Evolutionary conservation across 805 yeast species (phyloP).

Genomic region (Myxozyma neglecta): DNA sequence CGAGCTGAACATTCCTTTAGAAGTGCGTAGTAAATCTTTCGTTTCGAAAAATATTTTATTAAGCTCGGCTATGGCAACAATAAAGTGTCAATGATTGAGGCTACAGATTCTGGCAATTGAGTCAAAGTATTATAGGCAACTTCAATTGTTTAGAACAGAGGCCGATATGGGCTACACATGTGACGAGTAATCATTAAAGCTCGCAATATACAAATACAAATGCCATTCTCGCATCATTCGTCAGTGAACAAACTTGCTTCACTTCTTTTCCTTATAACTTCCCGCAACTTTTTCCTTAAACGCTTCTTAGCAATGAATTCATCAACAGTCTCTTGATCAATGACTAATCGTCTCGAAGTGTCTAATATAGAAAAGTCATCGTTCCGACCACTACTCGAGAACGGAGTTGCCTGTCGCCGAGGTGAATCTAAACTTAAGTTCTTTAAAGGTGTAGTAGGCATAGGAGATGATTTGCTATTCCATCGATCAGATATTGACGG

Average conservation of each 20-base stretch:
- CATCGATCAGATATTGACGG: not conserved
- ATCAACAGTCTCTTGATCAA: constrained; percentile 22
- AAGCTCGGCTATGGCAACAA: too few relatives aligned
- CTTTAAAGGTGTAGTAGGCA: not conserved
- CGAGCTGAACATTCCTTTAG: too few relatives aligned
- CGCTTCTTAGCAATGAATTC: constrained; percentile 15
- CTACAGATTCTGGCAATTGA: too few relatives aligned
- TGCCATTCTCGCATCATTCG: not conserved
- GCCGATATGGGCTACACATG: too few relatives aligned
- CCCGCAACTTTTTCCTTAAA: not conserved
- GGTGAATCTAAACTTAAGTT: not conserved
- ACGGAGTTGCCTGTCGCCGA: not conserved
- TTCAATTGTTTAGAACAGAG: too few relatives aligned
- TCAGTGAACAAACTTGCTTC: constrained; percentile 5
- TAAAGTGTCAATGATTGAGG: too few relatives aligned
- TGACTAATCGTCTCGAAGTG: not conserved
- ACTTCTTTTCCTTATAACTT: constrained; percentile 2
- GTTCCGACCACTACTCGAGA: not conserved
- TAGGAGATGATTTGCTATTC: not conserved
- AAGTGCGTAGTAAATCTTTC: too few relatives aligned
- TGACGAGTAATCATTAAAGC: too few relatives aligned
- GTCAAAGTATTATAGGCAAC: too few relatives aligned
- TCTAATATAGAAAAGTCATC: not conserved
- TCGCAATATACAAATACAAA: too few relatives aligned
- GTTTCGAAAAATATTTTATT: too few relatives aligned